phyloP scores from a whole-genome alignment of 345 rosid species.

The Boechera stricta region DNA sequence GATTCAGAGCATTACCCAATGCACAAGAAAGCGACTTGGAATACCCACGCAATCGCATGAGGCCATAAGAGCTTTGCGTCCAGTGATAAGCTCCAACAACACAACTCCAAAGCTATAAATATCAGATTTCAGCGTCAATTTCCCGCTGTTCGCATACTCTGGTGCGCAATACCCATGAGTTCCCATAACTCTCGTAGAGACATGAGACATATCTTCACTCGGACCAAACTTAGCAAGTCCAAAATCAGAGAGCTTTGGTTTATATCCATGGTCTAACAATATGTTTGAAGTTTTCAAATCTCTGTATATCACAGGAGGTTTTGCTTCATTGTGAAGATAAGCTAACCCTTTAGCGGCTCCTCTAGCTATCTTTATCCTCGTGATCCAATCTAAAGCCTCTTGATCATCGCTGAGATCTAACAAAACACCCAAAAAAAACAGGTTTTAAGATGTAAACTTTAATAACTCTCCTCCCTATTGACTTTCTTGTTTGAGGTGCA shows the following conservation, averaged over 20 bases:
- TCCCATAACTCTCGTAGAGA: constrained; percentile 76
- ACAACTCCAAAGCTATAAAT: constrained; percentile 77
- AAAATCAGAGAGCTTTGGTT: constrained; percentile 73
- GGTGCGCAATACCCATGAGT: constrained; percentile 83
- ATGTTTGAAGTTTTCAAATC: constrained; percentile 72
- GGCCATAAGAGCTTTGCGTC: constrained; percentile 55
- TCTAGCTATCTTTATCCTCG: constrained; percentile 65
- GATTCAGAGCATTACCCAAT: constrained; percentile 56
- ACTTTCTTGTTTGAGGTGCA: not conserved
- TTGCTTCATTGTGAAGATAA: constrained; percentile 59
- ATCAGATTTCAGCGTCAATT: constrained; percentile 63
- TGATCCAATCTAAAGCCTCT: constrained; percentile 64
- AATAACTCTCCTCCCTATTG: not conserved
- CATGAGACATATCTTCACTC: constrained; percentile 57
- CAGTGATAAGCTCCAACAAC: constrained; percentile 69
- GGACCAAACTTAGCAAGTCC: constrained; percentile 85
- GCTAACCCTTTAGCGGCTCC: constrained; percentile 71
- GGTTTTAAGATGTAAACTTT: not conserved
- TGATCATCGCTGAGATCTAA: constrained; percentile 48
- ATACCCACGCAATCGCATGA: constrained; percentile 31
- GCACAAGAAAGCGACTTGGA: constrained; percentile 47
- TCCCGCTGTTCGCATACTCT: constrained; percentile 64
- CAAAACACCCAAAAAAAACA: not conserved
- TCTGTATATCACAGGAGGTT: constrained; percentile 66
- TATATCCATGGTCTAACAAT: constrained; percentile 53